Evolutionary conservation across 495 filamentous ascomycete genomes (phyloP), one percentile per base, ranked within the genome.

Genomic region (Aspergillus bertholletiae): DNA sequence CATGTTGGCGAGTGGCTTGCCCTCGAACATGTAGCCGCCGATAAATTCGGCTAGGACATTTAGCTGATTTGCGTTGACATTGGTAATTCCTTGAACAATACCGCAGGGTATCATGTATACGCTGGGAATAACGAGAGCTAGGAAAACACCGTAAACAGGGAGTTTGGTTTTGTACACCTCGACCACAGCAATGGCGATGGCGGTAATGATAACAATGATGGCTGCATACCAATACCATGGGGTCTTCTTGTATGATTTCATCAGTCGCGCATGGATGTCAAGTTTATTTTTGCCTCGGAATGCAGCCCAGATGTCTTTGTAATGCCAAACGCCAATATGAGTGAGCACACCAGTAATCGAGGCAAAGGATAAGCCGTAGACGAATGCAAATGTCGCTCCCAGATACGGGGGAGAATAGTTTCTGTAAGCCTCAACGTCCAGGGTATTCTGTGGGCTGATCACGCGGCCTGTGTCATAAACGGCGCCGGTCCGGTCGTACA

Each of bases 61-160:
- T 5, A 78, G 46, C 61, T 71, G 57, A 63, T 82, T 87, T 55
- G 80, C 86, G 60, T 91, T 86, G 49, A 91, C 88, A 65, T 94
- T 93, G 18, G 90, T 92, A 56, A 93, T 90, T 3, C 88, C 90
- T 81, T 90, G 90, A 47, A 93, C 83, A 44, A 93, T 92, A 49
- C 89, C 89, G 61, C 89, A 90, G 21, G 90, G 90, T 41, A 93
- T 84, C 72, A 93, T 92, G 41, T 92, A 81, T 7, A 89, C 61
- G 7, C 81, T 80, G 45, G 87, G 88, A 41, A 93, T 90, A 32
- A 76, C 77, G 9, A 94, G 74, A 2, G 88, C 88, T 6, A 94
- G 75, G 5, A 94, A 76, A 7, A 94, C 72, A 5, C 89, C 90
- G 60, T 92, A 92, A 78, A 89, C 90, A 0, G 89, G 89, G 3